Base-by-base conservation (phyloP, 176 grass and related monocot genomes). In the Avena insularis region DNA sequence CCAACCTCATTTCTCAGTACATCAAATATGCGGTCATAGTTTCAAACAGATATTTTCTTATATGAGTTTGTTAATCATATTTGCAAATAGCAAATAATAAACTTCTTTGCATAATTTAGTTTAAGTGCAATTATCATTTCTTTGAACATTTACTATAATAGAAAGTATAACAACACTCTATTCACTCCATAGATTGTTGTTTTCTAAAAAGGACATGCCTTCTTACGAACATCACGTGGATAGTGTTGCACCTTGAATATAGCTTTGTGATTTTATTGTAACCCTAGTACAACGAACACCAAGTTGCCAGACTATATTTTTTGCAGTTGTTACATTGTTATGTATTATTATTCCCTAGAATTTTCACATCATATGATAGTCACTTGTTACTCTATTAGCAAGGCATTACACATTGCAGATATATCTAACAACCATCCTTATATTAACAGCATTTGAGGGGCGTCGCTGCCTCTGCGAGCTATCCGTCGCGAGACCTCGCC, bases 371-470 rank as follows among this genome's bases (percentile, higher is more conserved):
- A 16, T 40, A 8, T 75, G 46, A 8, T 45, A 50, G 15, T 3
- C 21, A 75, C 47, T 0, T 15, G 31, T 27, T 61, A 50, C 60
- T 63, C 5, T 64, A 64, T 64, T 29, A 64, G 19, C 7, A 0
- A 56, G 51, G 5, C 40, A 29, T 69, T 16, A 7, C 17, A 48
- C 79, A 14, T 5, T n/a, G 51, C 1, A 36, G 46, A 43, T 29
- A 11, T n/a, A 15, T 36, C 47, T 72, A 51, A 79, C 57, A 14
- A 31, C 48, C 33, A 74, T 20, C 79, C 33, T 20, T 85, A 13
- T 71, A 11, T 53, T 12, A 31, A 7, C 96, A 98, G 90, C 38
- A 40, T 40, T 6, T 40, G 38, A 40, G 38, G 38, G 5, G 38
- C 6, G 4, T 0, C 38, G 5, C 38, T 40, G 6, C 38, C 38